Conservation (phyloP, 1,284 basidiomycete genomes). For the Trichosporon sp. region DNA sequence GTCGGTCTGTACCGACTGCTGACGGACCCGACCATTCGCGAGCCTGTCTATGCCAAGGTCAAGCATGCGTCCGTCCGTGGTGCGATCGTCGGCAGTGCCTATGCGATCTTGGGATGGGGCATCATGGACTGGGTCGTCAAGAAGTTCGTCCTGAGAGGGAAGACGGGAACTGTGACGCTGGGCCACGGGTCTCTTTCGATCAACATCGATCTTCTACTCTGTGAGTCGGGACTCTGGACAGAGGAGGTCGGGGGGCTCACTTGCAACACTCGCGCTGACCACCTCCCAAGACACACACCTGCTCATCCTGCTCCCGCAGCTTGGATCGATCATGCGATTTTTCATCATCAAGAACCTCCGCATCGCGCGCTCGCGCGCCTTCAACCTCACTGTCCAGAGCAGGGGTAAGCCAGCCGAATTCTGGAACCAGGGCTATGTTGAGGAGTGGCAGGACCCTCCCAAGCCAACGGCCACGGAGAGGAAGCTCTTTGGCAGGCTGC, state of each 20-base stretch:
- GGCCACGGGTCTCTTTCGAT: constrained; percentile 39
- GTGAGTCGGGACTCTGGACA: constrained; percentile 35
- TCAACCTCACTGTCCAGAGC: constrained; percentile 73
- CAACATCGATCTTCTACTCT: constrained; percentile 46
- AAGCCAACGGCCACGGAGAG: constrained; percentile 38
- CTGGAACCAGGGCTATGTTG: constrained; percentile 75
- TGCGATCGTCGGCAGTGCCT: constrained; percentile 45
- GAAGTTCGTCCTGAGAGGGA: constrained; percentile 42
- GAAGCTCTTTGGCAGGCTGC: constrained; percentile 24
- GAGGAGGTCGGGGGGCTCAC: no score
- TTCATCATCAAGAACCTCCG: constrained; percentile 77
- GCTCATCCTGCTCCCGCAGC: constrained; percentile 70
- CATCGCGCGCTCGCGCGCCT: constrained; percentile 71
- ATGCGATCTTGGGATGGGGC: constrained; percentile 47
- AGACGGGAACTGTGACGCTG: constrained; percentile 35
- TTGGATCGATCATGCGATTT: constrained; percentile 72
- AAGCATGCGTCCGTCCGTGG: constrained; percentile 54
- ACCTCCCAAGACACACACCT: constrained; percentile 71
- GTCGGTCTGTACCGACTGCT: constrained; percentile 52
- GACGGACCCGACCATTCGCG: constrained; percentile 50
- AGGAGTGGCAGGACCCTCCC: constrained; percentile 80
- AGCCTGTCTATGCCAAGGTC: constrained; percentile 54
- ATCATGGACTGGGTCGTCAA: constrained; percentile 50
- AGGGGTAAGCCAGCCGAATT: constrained; percentile 78
- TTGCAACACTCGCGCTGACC: not conserved